Evolutionary conservation across 495 filamentous ascomycete species (phyloP).

Genomic region (Podospora didyma): DNA sequence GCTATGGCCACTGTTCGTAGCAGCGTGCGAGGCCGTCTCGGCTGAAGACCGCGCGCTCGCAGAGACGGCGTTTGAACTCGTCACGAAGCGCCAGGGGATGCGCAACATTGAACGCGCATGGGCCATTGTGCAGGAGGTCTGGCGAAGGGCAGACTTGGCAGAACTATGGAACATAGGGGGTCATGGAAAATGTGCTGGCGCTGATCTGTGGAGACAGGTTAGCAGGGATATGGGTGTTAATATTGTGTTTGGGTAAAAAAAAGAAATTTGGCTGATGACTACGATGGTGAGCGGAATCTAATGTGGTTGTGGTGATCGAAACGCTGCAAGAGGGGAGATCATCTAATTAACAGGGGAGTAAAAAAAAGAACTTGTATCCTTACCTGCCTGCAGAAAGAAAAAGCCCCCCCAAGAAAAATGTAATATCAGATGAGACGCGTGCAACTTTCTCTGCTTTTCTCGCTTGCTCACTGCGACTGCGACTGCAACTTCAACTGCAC

Average conservation of each 20-base stretch:
- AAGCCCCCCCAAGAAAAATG: too few relatives aligned
- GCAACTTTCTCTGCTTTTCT: too few relatives aligned
- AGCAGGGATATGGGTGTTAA: conserved; percentile 48
- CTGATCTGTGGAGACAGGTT: conserved; percentile 45
- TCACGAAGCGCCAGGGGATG: conserved; percentile 56
- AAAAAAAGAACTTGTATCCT: too few relatives aligned
- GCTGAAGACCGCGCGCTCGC: conserved; percentile 41
- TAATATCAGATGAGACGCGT: too few relatives aligned
- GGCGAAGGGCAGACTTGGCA: conserved; percentile 44
- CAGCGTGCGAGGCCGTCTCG: conserved; percentile 50
- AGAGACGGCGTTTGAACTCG: conserved; percentile 41
- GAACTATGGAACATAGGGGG: conserved; percentile 6
- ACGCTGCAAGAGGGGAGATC: too few relatives aligned
- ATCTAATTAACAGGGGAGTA: too few relatives aligned
- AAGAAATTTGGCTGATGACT: too few relatives aligned
- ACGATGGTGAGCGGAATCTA: too few relatives aligned
- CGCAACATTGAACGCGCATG: conserved; percentile 56
- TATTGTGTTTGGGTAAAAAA: conserved; percentile 50
- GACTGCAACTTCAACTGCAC: too few relatives aligned
- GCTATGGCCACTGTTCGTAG: conserved; percentile 59
- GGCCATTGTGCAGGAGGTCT: conserved; percentile 55
- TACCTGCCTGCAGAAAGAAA: too few relatives aligned
- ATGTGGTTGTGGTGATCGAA: too few relatives aligned
- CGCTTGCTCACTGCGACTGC: too few relatives aligned
- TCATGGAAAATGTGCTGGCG: neutral